Evolutionary conservation across 306 rosid genomes (phyloP).

Genomic region (Vachellia collinsii): DNA sequence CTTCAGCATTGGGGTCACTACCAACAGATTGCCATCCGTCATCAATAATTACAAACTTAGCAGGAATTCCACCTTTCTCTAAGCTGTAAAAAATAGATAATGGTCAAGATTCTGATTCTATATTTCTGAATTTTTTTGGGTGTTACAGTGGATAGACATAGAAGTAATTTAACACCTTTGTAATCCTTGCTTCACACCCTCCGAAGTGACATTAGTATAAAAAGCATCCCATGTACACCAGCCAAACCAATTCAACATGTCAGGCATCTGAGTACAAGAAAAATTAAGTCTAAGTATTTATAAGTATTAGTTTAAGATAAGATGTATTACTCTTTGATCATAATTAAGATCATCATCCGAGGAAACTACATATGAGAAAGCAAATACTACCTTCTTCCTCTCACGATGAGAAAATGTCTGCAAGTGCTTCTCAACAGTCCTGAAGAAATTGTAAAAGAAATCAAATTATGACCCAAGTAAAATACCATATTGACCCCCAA

Average conservation of each 20-base stretch:
- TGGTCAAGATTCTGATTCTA: background rate
- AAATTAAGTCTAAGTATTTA: too few species aligned
- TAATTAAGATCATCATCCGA: background rate
- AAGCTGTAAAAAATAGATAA: constrained; percentile 48
- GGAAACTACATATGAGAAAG: background rate
- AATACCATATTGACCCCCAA: background rate
- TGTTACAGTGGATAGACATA: background rate
- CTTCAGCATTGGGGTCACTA: constrained; percentile 47
- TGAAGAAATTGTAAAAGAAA: constrained; percentile 25
- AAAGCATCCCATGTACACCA: constrained; percentile 89
- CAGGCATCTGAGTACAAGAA: constrained; percentile 51
- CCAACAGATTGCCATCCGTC: constrained; percentile 84
- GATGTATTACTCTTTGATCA: background rate
- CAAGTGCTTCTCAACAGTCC: constrained; percentile 46
- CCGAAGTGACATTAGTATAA: constrained; percentile 72
- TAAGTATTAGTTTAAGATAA: background rate
- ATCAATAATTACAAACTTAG: constrained; percentile 65
- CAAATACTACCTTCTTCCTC: constrained; percentile 58
- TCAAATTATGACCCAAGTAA: constrained; percentile 14
- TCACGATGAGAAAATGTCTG: constrained; percentile 70
- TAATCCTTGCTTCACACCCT: constrained; percentile 69
- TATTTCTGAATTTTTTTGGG: background rate
- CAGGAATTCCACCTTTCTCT: constrained; percentile 61
- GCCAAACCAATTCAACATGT: constrained; percentile 72
- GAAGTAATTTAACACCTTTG: constrained; percentile 44